phyloP scores from a whole-genome alignment of 495 filamentous ascomycete genomes.

The Penicillium arizonense region DNA sequence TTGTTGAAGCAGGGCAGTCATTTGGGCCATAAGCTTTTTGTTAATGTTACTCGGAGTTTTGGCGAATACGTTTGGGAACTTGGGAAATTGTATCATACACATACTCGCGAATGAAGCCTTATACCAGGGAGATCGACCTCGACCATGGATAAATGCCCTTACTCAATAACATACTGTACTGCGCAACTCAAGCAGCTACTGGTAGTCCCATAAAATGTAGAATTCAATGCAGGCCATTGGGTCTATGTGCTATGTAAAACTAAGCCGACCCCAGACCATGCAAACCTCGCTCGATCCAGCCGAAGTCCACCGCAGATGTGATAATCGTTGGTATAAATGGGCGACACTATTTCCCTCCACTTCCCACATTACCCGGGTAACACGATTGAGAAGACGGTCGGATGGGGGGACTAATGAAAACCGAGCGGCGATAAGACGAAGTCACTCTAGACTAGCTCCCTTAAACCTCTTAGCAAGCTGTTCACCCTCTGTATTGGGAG shows the following conservation, averaged over 20 bases:
- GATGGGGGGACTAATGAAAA: constrained; percentile 2
- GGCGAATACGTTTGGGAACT: not conserved
- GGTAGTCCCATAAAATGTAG: too few species aligned
- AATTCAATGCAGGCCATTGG: too few species aligned
- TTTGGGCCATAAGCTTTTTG: not conserved
- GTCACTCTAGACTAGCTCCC: constrained; percentile 87
- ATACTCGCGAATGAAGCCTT: too few species aligned
- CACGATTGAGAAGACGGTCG: not conserved
- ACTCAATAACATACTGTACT: too few species aligned
- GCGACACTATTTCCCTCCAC: not conserved
- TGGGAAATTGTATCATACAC: not conserved
- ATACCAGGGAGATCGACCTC: too few species aligned
- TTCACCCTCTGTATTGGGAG: constrained; percentile 56
- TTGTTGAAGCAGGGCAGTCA: constrained; percentile 46
- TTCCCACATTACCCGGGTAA: not conserved
- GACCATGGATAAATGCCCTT: too few species aligned
- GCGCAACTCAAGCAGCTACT: too few species aligned
- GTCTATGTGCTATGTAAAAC: too few species aligned
- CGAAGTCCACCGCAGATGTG: too few species aligned
- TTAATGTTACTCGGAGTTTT: not conserved
- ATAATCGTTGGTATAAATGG: not conserved
- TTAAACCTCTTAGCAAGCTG: constrained; percentile 98
- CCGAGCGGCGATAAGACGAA: constrained; percentile 10
- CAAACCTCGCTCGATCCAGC: too few species aligned
- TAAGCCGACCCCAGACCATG: too few species aligned